phyloP scores from a whole-genome alignment of 2,329 filamentous ascomycete species.

The Colletotrichum truncatum region DNA sequence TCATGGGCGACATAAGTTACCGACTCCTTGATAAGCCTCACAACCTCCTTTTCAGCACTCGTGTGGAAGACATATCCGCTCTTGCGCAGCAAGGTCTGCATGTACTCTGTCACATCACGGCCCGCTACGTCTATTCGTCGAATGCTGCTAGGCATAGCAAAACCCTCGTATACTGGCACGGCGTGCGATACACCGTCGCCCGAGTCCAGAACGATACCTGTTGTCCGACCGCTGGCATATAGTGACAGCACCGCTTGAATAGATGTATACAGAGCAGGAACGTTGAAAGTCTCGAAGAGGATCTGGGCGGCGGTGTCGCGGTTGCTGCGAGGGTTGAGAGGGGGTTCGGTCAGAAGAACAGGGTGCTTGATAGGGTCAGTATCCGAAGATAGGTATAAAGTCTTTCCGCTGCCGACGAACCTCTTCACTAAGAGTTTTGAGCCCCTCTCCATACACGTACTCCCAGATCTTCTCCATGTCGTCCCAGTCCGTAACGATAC shows the following conservation, averaged over 20 bases:
- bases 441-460: conserved; percentile 93
- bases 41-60: conserved; percentile 99
- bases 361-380: conserved; percentile 72
- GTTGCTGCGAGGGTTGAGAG: conserved; percentile 93
- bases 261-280: conserved; percentile 94
- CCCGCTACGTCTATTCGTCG: conserved; percentile 95
- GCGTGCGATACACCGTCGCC: conserved; percentile 97
- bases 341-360: conserved; percentile 94
- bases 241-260: conserved; percentile 97
- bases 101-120: conserved; percentile 93
- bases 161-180: conserved; percentile 97
- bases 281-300: conserved; percentile 98
- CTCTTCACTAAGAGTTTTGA: conserved; percentile 98
- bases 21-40: conserved; percentile 95
- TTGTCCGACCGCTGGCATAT: conserved; percentile 95
- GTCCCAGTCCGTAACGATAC: conserved; percentile 99
- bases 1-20: conserved; percentile 91
- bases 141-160: conserved; percentile 95
- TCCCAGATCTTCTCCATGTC: conserved; percentile 99
- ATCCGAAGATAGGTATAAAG: neutral
- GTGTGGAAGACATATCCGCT: conserved; percentile 96
- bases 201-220: conserved; percentile 93
- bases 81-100: conserved; percentile 91
- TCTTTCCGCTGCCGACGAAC: conserved; percentile 49
- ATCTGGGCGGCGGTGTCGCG: conserved; percentile 97